phyloP scores from a whole-genome alignment of 345 rosid genomes.

The Angophora floribunda region DNA sequence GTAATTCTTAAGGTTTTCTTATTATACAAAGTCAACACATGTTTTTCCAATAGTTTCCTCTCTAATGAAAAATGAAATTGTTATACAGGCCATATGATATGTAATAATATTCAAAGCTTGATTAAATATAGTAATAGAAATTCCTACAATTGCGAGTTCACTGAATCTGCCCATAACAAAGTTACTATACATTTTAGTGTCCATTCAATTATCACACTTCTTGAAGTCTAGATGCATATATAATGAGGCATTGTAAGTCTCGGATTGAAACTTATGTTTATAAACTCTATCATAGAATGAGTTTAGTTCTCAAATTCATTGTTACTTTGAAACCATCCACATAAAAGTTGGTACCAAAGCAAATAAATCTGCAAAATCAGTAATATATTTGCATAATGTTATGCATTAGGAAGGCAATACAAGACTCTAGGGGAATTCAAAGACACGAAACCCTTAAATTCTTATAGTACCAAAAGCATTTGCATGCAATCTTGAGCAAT shows the following conservation, averaged over 20 bases:
- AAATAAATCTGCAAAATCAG: not conserved
- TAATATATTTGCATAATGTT: not conserved
- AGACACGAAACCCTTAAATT: not conserved
- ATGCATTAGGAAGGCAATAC: not conserved
- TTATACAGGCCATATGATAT: constrained; percentile 70
- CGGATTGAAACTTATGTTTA: too few relatives aligned
- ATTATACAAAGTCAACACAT: constrained; percentile 8
- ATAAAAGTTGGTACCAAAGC: not conserved
- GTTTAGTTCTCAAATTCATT: not conserved
- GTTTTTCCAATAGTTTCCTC: constrained; percentile 58
- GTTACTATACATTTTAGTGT: not conserved
- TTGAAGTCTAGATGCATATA: too few relatives aligned
- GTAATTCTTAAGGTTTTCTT: constrained; percentile 2
- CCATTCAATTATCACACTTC: not conserved
- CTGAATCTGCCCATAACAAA: constrained; percentile 31
- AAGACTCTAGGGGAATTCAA: not conserved
- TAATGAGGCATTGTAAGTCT: not conserved
- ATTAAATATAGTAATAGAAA: constrained; percentile 78
- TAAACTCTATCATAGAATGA: not conserved
- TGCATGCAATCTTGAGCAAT: too few relatives aligned
- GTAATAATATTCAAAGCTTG: constrained; percentile 79
- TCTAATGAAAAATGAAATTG: constrained; percentile 85
- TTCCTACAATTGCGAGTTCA: constrained; percentile 88
- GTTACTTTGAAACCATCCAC: not conserved
- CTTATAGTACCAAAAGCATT: too few relatives aligned